Percentiles rank a stretch among this genome's conserved stretches.
Evolutionary conservation across 495 filamentous ascomycete species (phyloP).

Genomic region (Penicillium cosmopolitanum): DNA sequence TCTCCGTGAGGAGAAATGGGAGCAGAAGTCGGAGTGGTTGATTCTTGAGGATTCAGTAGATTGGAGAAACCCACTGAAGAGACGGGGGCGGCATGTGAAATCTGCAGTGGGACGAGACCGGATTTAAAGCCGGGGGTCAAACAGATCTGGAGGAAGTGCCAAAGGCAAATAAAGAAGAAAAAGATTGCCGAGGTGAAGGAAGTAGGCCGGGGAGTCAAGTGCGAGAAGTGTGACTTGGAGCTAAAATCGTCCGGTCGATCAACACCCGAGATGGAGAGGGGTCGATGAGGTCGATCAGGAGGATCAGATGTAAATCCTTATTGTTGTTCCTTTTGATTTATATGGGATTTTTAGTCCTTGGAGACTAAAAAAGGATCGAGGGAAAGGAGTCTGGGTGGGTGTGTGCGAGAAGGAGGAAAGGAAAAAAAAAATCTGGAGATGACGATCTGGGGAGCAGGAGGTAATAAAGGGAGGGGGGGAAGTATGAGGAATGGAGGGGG

Average conservation of each 20-base stretch:
- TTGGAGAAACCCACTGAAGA: conserved; percentile 77
- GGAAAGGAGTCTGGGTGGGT: conserved; percentile 32
- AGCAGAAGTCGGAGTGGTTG: conserved; percentile 29
- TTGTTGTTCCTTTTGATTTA: neutral
- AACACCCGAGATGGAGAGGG: conserved; percentile 29
- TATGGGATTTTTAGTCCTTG: too few relatives aligned
- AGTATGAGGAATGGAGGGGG: conserved; percentile 43
- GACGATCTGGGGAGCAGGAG: conserved; percentile 43
- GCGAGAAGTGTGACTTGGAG: conserved; percentile 20
- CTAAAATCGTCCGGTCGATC: conserved; percentile 38
- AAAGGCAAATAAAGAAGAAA: neutral
- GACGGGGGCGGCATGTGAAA: conserved; percentile 74
- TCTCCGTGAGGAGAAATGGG: conserved; percentile 19
- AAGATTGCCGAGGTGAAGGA: neutral
- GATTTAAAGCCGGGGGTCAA: conserved; percentile 18
- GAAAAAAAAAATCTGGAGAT: conserved; percentile 37
- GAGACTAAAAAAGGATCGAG: conserved; percentile 16
- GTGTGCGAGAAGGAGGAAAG: conserved; percentile 26
- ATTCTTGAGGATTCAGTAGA: conserved; percentile 69
- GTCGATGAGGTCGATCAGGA: conserved; percentile 7
- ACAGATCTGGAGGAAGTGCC: neutral
- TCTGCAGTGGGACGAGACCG: conserved; percentile 29
- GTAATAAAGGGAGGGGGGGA: conserved; percentile 35
- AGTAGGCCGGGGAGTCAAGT: conserved; percentile 10
- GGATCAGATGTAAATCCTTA: conserved; percentile 15